These are phyloP conservation scores for Quercus mongolica DNA, from an alignment of 306 rosid genomes.

Conservation along the genomic window DNA sequence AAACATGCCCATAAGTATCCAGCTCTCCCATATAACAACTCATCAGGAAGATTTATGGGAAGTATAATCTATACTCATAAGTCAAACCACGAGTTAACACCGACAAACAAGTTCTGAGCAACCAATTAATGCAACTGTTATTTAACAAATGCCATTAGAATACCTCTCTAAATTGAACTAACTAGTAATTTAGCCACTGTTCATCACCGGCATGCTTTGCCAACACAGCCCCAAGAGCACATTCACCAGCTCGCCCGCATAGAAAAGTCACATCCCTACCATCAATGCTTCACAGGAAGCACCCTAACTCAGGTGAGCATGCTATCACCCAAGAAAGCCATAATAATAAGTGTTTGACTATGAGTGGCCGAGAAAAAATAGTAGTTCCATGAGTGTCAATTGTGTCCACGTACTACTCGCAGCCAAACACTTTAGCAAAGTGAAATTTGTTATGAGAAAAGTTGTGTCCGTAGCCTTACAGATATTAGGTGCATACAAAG, in stretches of 20 bases:
- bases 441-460: no score
- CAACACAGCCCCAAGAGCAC: constrained; percentile 70
- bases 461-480: background rate
- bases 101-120: background rate
- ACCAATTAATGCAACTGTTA: background rate
- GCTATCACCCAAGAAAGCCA: no score
- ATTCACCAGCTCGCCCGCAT: constrained; percentile 75
- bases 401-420: no score
- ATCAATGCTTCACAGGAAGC: constrained; percentile 13
- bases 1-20: constrained; percentile 79
- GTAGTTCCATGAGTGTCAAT: no score
- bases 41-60: constrained; percentile 60
- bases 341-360: no score
- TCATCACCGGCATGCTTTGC: constrained; percentile 52
- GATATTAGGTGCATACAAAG: background rate
- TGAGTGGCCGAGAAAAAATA: no score
- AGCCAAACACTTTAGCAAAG: no score
- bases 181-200: constrained; percentile 38
- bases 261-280: constrained; percentile 62
- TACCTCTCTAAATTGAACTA: constrained; percentile 60
- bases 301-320: background rate
- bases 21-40: constrained; percentile 67
- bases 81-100: background rate
- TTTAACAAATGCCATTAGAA: background rate
- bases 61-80: constrained; percentile 52